phyloP scores from a whole-genome alignment of 2,329 filamentous ascomycete genomes.

The Colletotrichum sp. region DNA sequence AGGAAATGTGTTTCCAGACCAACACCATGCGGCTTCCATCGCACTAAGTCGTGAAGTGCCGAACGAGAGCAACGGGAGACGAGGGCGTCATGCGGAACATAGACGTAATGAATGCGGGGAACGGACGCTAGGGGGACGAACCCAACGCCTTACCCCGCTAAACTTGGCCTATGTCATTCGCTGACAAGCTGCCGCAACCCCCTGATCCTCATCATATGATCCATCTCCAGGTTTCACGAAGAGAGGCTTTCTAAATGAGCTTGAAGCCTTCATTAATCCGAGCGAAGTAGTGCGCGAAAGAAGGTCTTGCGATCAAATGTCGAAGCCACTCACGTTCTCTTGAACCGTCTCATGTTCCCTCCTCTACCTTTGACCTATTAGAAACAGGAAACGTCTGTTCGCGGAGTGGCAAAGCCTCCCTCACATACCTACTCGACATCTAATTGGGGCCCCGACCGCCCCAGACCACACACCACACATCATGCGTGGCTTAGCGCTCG shows the following conservation, averaged over 20 bases:
- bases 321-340: background rate
- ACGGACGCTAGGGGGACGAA: background rate
- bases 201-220: background rate
- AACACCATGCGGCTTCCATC: too few relatives aligned
- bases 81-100: background rate
- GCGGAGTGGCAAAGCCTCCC: background rate
- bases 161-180: conserved; percentile 17
- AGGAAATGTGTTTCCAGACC: too few relatives aligned
- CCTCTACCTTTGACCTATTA: background rate
- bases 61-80: too few relatives aligned
- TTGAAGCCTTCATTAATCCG: background rate
- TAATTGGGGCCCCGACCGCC: background rate
- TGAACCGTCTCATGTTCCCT: background rate
- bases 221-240: background rate
- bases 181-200: background rate
- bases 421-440: background rate
- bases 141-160: background rate
- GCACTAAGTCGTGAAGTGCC: too few relatives aligned
- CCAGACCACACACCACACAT: background rate
- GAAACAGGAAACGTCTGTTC: background rate
- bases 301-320: background rate
- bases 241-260: background rate
- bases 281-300: background rate
- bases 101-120: conserved; percentile 9
- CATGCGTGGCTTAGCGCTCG: conserved; percentile 2